Percentiles rank a stretch among this genome's conserved stretches.
Evolutionary conservation across 192 early-diverging fungal genomes (phyloP).

Genomic region (Fimicolochytrium jonesii): DNA sequence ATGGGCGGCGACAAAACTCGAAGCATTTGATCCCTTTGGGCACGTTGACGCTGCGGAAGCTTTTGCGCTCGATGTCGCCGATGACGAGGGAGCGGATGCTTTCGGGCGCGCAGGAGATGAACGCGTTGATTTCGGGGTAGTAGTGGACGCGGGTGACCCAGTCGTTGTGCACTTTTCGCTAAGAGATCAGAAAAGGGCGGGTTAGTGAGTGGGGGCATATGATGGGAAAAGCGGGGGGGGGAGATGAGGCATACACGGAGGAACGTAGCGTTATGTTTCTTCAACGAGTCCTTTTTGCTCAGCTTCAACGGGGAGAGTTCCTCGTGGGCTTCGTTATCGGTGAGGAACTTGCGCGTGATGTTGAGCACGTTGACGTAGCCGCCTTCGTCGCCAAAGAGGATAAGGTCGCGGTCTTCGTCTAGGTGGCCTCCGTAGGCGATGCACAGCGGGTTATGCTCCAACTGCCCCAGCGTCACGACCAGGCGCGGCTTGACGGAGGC

Average conservation of each 20-base stretch:
- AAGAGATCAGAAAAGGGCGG: neutral
- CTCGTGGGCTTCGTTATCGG: constrained; percentile 38
- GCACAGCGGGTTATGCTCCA: constrained; percentile 60
- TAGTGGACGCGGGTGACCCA: constrained; percentile 61
- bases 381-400: constrained; percentile 60
- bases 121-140: constrained; percentile 57
- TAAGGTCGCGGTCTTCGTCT: constrained; percentile 50
- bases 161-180: constrained; percentile 57
- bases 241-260: constrained; percentile 32
- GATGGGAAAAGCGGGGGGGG: neutral
- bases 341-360: constrained; percentile 45
- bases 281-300: constrained; percentile 35
- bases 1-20: constrained; percentile 56
- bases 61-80: constrained; percentile 57
- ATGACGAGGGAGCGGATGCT: constrained; percentile 47
- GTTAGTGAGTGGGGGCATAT: neutral
- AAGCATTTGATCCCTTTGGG: constrained; percentile 62
- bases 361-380: constrained; percentile 56
- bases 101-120: constrained; percentile 55
- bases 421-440: constrained; percentile 46
- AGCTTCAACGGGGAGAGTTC: constrained; percentile 47
- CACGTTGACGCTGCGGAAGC: constrained; percentile 44
- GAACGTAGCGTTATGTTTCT: constrained; percentile 45
- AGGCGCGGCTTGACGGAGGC: constrained; percentile 57
- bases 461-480: constrained; percentile 43